Base-by-base conservation (phyloP, 2,329 filamentous ascomycete genomes). In the Decorospora gaudefroyi region DNA sequence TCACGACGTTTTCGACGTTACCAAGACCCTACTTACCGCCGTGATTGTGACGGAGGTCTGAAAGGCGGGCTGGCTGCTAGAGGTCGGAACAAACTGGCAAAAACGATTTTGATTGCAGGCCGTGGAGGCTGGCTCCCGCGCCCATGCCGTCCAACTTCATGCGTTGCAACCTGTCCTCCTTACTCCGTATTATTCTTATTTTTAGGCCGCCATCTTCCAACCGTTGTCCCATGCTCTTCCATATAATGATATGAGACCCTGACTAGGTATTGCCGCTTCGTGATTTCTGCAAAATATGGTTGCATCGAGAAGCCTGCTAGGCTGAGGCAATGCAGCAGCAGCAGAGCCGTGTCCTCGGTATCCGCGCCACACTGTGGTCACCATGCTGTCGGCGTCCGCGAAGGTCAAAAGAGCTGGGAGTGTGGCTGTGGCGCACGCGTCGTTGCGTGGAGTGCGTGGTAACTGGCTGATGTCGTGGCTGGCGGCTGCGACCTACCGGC, bases 331-430 rank as follows among this genome's bases (percentile, higher is more conserved):
- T 51, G 53, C 53, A 43, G 42, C 2, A 7, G 41, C 42, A 28
- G 48, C 32, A 26, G 36, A 42, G 25, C 34, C 34, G 36, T 42
- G 15, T 32, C 27, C 36, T n/a, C 34, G 39, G 42, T 26, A 40
- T 36, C 51, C 50, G 53, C 42, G 56, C 58, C 55, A 55, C 58
- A 55, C 33, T 47, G 45, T 53, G 51, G 44, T n/a, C 35, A 19
- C 21, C 15, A 17, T 27, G 38, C n/a, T n/a, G 31, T 42, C 35
- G 30, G 46, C 31, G 40, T 27, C 22, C 28, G 29, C 50, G 23
- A 39, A 33, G 39, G 27, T 11, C 12, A 11, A 10, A 30, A 16
- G n/a, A 29, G 50, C 21, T 37, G 23, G 25, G 35, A 38, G 35
- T 41, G 42, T 46, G 42, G 42, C 46, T 49, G 46, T 36, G 30